Percentiles rank a stretch among this genome's conserved stretches.
phyloP scores from a whole-genome alignment of 129 eudicot genomes.

The Pseudognaphalium luteoalbum region DNA sequence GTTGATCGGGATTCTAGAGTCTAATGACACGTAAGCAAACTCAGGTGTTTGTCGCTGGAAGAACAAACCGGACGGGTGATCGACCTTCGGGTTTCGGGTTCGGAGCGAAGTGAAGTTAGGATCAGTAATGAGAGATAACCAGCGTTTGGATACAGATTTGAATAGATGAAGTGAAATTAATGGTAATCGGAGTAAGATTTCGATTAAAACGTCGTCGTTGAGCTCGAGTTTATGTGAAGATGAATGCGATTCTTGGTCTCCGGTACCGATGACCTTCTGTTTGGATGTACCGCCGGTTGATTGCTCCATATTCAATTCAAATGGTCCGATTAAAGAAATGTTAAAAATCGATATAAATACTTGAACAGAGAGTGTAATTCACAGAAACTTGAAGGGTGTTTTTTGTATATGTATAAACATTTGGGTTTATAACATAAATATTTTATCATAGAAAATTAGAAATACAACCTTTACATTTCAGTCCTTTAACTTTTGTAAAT shows the following conservation, averaged over 20 bases:
- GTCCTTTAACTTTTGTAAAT: neutral
- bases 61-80: conserved; percentile 6
- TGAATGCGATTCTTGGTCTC: neutral
- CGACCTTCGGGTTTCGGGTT: neutral
- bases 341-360: too few relatives aligned
- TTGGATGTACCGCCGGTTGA: neutral
- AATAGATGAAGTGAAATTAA: neutral
- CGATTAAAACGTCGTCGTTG: conserved; percentile 1
- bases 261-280: neutral
- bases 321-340: too few relatives aligned
- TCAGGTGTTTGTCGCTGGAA: neutral
- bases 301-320: neutral
- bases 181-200: conserved; percentile 16
- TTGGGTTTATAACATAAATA: too few relatives aligned
- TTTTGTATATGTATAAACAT: too few relatives aligned
- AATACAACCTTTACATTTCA: too few relatives aligned
- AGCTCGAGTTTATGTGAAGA: neutral
- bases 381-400: too few relatives aligned
- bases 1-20: neutral
- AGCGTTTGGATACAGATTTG: conserved; percentile 13
- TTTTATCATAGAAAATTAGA: too few relatives aligned
- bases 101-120: conserved; percentile 7
- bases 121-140: conserved; percentile 13
- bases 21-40: neutral
- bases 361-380: too few relatives aligned